Percentiles rank a stretch among this genome's conserved stretches.
These are phyloP conservation scores for Phaeoacremonium minimum DNA, from an alignment of 2,329 filamentous ascomycete genomes.

Conservation along the genomic window DNA sequence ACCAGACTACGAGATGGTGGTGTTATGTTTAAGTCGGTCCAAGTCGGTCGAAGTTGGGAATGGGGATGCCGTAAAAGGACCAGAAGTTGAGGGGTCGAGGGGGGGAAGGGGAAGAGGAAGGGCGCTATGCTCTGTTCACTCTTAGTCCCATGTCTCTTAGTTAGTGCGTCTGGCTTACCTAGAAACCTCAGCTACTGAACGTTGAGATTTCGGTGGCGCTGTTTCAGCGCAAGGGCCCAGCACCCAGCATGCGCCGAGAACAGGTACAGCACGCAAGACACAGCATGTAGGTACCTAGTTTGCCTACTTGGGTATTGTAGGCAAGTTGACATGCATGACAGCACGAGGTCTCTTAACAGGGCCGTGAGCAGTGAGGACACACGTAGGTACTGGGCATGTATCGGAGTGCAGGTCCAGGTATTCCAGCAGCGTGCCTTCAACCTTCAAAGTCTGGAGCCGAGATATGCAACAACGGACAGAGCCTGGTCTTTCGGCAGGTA, in stretches of 20 bases:
- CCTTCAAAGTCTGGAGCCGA: conserved; percentile 1
- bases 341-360: too few species aligned
- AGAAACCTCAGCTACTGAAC: not conserved
- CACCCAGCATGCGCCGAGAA: conserved; percentile 14
- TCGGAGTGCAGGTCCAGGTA: conserved; percentile 2
- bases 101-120: not conserved
- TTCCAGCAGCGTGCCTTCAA: not conserved
- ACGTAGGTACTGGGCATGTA: not conserved
- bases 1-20: too few species aligned
- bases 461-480: not conserved
- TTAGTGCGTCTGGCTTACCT: too few species aligned
- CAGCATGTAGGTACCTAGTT: too few species aligned
- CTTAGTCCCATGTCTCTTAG: too few species aligned
- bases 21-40: too few species aligned
- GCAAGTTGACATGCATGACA: too few species aligned
- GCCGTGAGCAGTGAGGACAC: too few species aligned
- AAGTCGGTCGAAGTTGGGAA: too few species aligned
- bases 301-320: too few species aligned
- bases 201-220: conserved; percentile 7
- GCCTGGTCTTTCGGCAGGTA: conserved; percentile 1
- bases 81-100: conserved; percentile 3
- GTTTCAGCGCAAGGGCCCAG: conserved; percentile 18
- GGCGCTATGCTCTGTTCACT: too few species aligned
- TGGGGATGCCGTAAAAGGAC: conserved; percentile 8
- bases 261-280: not conserved